Evolutionary conservation across 768 basidiomycete species (phyloP), one percentile per base, ranked within the genome.

Genomic region (Thelephora aurantiotincta): DNA sequence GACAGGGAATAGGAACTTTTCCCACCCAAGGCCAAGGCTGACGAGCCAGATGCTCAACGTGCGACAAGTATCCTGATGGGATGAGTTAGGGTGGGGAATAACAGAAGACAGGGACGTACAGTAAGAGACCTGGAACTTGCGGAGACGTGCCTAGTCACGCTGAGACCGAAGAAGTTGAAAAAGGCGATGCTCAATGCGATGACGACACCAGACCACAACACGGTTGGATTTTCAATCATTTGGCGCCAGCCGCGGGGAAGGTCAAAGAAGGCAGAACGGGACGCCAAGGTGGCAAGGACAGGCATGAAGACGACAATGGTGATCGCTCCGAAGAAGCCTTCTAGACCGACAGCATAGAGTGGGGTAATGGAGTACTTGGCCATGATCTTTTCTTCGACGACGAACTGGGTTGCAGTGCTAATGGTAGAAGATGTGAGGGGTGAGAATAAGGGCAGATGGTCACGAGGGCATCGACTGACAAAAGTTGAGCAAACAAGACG

Each of bases 371-470:
- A 71, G 68, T 94, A 93, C 44, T 74, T 76, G 58, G 77, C 69
- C 83, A 98, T 81, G 55, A 98, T 92, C 69, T 87, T 93, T 67
- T 97, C 94, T 72, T 98, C 96, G 13, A 96, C 74, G 41, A 97
- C 93, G 59, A 93, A 93, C 61, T 93, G 91, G 9, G 79, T 77
- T 48, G 91, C 91, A 23, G 88, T 86, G 68, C 88, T 92, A 26
- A 44, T 43, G 26, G 43, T 19, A 44, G 14, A 46, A 13, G 34
- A 41, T 35, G 23, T 19, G 33, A 19, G 19, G 30, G 38, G 44
- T 19, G 33, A 26, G 35, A 47, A 36, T 48, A 49, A 48, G 50
- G 48, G 48, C 50, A 43, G 42, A 42, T 53, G 52, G 50, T 35
- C n/a, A 49, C 35, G 34, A 50, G 50, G 49, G 33, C 14, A 51